phyloP scores from a whole-genome alignment of 345 rosid species.

The Camelina sativa region DNA sequence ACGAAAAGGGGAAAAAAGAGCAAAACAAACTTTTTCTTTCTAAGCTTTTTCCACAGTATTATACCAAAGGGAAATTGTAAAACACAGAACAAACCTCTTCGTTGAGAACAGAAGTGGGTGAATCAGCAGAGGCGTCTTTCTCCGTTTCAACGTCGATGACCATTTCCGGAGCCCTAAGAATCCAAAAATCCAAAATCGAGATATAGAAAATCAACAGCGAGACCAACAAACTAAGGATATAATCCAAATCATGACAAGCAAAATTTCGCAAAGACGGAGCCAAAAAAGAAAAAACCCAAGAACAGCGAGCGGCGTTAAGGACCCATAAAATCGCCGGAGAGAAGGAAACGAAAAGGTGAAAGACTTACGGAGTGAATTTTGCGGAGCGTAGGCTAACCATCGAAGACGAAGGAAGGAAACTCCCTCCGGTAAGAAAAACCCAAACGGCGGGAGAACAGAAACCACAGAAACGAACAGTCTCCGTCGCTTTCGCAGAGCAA shows the following conservation, averaged over 20 bases:
- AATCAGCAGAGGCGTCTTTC: constrained; percentile 58
- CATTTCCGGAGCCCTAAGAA: constrained; percentile 50
- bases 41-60: not conserved
- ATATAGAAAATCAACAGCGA: constrained; percentile 3
- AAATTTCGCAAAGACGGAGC: not conserved
- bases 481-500: constrained; percentile 32
- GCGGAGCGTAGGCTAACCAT: constrained; percentile 37
- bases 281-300: not conserved
- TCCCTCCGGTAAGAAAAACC: not conserved
- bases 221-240: not conserved
- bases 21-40: constrained; percentile 3
- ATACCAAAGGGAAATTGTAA: not conserved
- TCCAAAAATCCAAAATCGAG: not conserved
- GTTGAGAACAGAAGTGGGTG: constrained; percentile 89
- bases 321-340: constrained; percentile 15
- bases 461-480: constrained; percentile 2
- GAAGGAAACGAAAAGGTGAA: not conserved
- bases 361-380: constrained; percentile 18
- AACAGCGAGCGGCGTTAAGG: not conserved
- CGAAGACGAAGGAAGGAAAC: not conserved
- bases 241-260: not conserved
- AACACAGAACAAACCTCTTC: constrained; percentile 61
- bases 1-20: not conserved
- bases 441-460: constrained; percentile 31
- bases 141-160: constrained; percentile 43